Evolutionary conservation across 805 yeast genomes (phyloP).

Genomic region (Kodamaea fukazawae): DNA sequence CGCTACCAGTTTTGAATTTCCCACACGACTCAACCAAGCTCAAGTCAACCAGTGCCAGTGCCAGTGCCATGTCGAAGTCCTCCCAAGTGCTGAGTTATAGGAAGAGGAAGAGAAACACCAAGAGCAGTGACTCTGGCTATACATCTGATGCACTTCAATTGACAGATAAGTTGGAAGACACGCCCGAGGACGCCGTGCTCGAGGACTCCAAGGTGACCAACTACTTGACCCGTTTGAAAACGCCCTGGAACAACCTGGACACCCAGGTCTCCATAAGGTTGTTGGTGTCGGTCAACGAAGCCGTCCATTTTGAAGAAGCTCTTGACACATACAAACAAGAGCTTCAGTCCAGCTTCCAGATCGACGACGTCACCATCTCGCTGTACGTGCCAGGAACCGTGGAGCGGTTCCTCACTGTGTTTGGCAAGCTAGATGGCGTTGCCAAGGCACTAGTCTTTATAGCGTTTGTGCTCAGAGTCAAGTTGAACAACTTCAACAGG

Average conservation of each 20-base stretch:
- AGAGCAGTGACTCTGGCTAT: not conserved
- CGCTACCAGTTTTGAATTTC: not conserved
- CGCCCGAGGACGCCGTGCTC: conserved; percentile 15
- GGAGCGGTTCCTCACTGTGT: conserved; percentile 30
- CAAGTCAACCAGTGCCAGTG: too few relatives aligned
- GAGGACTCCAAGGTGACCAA: conserved; percentile 25
- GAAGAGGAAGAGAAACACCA: conserved; percentile 4
- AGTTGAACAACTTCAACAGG: conserved; percentile 24
- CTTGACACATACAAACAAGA: conserved; percentile 10
- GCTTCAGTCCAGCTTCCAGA: conserved; percentile 20
- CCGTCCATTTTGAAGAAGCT: conserved; percentile 19
- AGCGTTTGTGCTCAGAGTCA: conserved; percentile 24
- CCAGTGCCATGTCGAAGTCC: too few relatives aligned
- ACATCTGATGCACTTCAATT: conserved; percentile 7
- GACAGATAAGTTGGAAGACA: conserved; percentile 2
- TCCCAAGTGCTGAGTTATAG: not conserved
- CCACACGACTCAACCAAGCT: conserved; percentile 8
- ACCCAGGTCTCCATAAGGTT: conserved; percentile 15
- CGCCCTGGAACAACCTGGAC: conserved; percentile 1
- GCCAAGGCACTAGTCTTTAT: conserved; percentile 26
- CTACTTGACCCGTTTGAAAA: conserved; percentile 18
- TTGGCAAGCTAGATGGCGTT: conserved; percentile 23
- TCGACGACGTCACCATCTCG: conserved; percentile 22
- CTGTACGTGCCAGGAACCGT: conserved; percentile 22
- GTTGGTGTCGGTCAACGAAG: conserved; percentile 25